A percentile compares a stretch with the other conserved stretches of the same genome.
These are phyloP conservation scores for Blastobotrys muscicola DNA, from an alignment of 805 yeast species.

Conservation along the genomic window DNA sequence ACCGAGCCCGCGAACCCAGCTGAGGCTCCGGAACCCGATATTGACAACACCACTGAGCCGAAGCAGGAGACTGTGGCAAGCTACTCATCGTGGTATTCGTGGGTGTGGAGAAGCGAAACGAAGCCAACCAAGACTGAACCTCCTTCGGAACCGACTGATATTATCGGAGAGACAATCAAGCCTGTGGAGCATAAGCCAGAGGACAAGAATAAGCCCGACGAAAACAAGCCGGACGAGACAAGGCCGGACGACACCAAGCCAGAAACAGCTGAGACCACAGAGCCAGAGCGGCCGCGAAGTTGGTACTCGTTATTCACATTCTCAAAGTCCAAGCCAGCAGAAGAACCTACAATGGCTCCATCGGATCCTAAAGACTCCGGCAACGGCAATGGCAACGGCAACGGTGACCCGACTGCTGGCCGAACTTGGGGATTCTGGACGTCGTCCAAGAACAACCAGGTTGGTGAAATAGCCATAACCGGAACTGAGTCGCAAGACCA, in stretches of 20 bases:
- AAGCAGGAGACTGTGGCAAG: no score
- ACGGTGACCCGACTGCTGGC: constrained; percentile 1
- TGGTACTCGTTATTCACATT: no score
- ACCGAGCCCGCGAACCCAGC: no score
- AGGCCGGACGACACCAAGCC: no score
- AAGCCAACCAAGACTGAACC: neutral
- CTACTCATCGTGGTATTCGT: constrained; percentile 3
- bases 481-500: constrained; percentile 24
- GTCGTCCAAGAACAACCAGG: constrained; percentile 6
- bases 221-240: neutral
- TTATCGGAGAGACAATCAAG: neutral
- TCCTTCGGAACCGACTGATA: neutral
- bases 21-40: neutral
- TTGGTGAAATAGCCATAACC: constrained; percentile 24
- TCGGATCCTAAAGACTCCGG: neutral
- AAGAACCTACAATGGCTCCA: neutral
- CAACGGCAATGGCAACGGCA: neutral
- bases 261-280: no score
- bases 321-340: no score
- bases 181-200: neutral
- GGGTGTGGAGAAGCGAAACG: constrained; percentile 5
- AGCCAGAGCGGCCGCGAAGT: no score
- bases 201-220: neutral
- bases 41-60: neutral
- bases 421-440: constrained; percentile 29